Evolutionary conservation across 2,329 filamentous ascomycete species (phyloP), one percentile per base, ranked within the genome.

Genomic region (Cladophialophora immunda): DNA sequence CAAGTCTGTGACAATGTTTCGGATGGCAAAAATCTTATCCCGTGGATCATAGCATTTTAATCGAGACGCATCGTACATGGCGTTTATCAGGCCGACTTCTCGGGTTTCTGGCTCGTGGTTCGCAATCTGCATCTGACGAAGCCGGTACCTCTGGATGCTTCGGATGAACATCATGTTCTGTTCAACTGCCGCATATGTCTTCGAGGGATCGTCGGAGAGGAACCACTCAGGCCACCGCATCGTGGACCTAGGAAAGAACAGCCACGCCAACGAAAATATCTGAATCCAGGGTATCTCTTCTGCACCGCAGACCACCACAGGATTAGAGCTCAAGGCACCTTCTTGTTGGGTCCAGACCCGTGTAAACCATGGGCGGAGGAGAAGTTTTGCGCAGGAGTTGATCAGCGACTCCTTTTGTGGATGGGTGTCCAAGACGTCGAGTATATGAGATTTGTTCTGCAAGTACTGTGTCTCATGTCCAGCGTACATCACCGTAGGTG

Each of bases 211-310:
- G 27, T 59, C 17, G 11, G 64, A 52, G 15, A 66, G 64, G 32
- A 66, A 61, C 66, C 66, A 68, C 27, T 53, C 29, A n/a, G 66
- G 62, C 66, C 66, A 68, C 3, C 38, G 15, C 58, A 68, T 68
- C 7, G 66, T 68, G 13, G 30, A 25, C 25, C 55, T 27, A 2
- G 66, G 66, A 2, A 54, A 36, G 53, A 61, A 68, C 11, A 68
- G 52, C 55, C 57, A 68, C 11, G 62, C 66, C 54, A 68, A 36
- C 2, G 62, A 45, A 54, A 59, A 64, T 27, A 68, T 56, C 57
- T 68, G 62, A 30, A 27, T 41, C 66, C 66, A 68, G 32, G 58
- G 45, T 17, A 65, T 57, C 45, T 59, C 52, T 15, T 65, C 57
- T 29, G 22, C n/a, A 9, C 66, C 66, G 19, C 66, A 58, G 4